phyloP scores from a whole-genome alignment of 345 rosid species.

The Citropsis articulata region DNA sequence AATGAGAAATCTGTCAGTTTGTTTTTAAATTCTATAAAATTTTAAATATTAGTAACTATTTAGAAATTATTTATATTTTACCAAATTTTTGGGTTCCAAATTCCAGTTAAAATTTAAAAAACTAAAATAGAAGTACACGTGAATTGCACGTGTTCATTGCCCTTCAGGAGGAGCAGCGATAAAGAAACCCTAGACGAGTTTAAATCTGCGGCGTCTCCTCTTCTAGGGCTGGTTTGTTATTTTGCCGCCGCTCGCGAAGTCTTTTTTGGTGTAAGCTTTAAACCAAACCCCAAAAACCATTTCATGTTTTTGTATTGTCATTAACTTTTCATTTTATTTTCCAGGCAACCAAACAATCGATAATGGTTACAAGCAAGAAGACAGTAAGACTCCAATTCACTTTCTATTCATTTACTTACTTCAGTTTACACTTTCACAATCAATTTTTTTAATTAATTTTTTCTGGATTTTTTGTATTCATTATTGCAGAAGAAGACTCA shows the following conservation, averaged over 20 bases:
- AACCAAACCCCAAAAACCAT: background rate
- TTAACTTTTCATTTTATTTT: background rate
- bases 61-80: too few relatives aligned
- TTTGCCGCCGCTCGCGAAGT: background rate
- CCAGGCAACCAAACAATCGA: slow-evolving; percentile 1
- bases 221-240: background rate
- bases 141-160: too few relatives aligned
- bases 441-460: background rate
- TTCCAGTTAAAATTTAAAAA: too few relatives aligned
- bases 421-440: background rate
- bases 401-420: background rate
- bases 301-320: background rate
- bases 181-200: too few relatives aligned
- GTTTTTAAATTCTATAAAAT: too few relatives aligned
- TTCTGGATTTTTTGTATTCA: background rate
- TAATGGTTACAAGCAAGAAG: slow-evolving; percentile 16
- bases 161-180: too few relatives aligned
- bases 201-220: too few relatives aligned
- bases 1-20: too few relatives aligned
- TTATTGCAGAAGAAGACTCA: slow-evolving; percentile 55
- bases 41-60: too few relatives aligned
- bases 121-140: too few relatives aligned
- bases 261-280: background rate
- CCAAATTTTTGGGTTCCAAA: too few relatives aligned
- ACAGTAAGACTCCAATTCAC: background rate